A percentile compares a stretch with the other conserved stretches of the same genome.
Conservation (phyloP, 2,329 filamentous ascomycete species). For the Aspergillus novoparasiticus region DNA sequence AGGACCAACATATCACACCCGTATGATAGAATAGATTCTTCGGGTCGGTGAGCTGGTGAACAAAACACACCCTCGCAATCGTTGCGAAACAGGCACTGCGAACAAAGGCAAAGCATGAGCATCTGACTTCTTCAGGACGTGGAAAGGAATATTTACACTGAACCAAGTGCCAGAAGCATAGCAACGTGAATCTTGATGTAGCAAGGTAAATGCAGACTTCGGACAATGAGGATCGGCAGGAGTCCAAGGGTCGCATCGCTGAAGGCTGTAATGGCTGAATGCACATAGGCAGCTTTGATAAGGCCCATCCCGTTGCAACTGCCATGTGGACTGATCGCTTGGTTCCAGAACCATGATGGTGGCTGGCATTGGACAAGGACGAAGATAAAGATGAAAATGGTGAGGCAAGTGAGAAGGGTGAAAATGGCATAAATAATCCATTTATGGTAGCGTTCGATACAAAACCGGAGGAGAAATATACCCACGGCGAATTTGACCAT, state of each 20-base stretch:
- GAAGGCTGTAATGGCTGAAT: constrained; percentile 3
- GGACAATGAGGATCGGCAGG: constrained; percentile 4
- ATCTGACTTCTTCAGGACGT: neutral
- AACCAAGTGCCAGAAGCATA: constrained; percentile 4
- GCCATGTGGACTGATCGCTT: neutral
- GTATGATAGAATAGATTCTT: constrained; percentile 8
- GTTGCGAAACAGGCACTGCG: constrained; percentile 2
- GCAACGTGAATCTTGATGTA: neutral
- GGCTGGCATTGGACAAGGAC: constrained; percentile 4
- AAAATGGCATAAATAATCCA: constrained; percentile 4
- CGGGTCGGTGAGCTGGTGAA: constrained; percentile 6
- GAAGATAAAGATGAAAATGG: constrained; percentile 5
- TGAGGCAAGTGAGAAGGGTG: neutral
- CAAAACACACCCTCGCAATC: neutral
- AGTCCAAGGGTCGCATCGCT: neutral
- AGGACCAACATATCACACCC: constrained; percentile 1
- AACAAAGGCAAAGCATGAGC: neutral
- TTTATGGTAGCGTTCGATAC: neutral
- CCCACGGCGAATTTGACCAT: constrained; percentile 7
- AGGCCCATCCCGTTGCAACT: neutral
- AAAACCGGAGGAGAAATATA: constrained; percentile 1
- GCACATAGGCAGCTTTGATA: constrained; percentile 4
- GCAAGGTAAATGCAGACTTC: neutral
- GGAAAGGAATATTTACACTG: neutral
- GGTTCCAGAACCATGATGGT: constrained; percentile 4